These are phyloP conservation scores for Ogataea glucozyma DNA, from an alignment of 805 yeast species.

Conservation along the genomic window DNA sequence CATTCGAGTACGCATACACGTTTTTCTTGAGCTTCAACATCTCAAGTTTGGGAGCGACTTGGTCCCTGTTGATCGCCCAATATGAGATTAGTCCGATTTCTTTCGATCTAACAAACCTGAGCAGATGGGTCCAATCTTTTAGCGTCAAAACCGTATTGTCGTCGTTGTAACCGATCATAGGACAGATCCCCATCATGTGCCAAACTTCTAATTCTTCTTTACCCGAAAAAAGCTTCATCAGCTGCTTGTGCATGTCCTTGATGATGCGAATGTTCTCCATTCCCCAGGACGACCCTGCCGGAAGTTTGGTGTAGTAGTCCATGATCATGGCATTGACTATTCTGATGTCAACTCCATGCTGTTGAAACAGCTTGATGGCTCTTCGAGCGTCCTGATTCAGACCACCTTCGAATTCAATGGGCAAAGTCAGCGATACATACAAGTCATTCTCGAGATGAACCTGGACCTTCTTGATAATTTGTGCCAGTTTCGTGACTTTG, in stretches of 20 bases:
- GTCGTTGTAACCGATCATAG: constrained; percentile 38
- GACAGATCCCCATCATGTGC: constrained; percentile 33
- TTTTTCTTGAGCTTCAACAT: constrained; percentile 14
- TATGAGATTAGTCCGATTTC: constrained; percentile 30
- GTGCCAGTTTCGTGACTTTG: constrained; percentile 16
- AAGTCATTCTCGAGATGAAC: constrained; percentile 8
- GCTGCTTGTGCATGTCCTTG: constrained; percentile 17
- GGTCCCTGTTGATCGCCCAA: constrained; percentile 39
- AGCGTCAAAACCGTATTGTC: constrained; percentile 27
- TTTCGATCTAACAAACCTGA: constrained; percentile 20
- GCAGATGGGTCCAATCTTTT: constrained; percentile 26
- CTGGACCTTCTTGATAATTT: constrained; percentile 17
- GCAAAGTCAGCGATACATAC: constrained; percentile 31
- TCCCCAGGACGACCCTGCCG: constrained; percentile 27
- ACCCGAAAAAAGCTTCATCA: constrained; percentile 11
- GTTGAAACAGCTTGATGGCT: constrained; percentile 18
- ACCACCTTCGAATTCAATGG: constrained; percentile 32
- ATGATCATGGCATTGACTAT: constrained; percentile 33
- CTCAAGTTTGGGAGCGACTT: constrained; percentile 17
- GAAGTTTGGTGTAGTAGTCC: constrained; percentile 35
- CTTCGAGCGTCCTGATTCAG: constrained; percentile 18
- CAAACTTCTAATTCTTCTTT: constrained; percentile 18
- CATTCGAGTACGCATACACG: constrained; percentile 24
- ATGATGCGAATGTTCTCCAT: constrained; percentile 31
- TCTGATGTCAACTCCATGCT: constrained; percentile 12